phyloP scores from a whole-genome alignment of 768 basidiomycete genomes.

The Cubamyces lactineus region DNA sequence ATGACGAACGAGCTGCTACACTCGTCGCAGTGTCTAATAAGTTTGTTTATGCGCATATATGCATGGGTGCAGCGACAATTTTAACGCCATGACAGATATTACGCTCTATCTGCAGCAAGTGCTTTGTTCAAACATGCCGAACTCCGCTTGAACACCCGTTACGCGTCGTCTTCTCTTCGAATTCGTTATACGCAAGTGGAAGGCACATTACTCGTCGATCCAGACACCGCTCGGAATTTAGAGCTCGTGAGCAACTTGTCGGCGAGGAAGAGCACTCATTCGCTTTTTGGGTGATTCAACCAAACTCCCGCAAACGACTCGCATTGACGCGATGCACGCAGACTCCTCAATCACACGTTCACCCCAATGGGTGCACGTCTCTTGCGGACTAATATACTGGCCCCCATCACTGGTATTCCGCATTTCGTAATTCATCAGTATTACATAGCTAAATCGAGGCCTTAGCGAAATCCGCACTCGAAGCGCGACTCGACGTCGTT shows the following conservation, averaged over 20 bases:
- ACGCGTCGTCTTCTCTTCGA: slow-evolving; percentile 67
- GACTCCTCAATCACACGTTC: slow-evolving; percentile 77
- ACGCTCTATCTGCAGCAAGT: slow-evolving; percentile 81
- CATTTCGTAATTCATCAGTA: not conserved
- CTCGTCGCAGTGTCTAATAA: slow-evolving; percentile 81
- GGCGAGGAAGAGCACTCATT: slow-evolving; percentile 67
- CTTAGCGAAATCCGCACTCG: slow-evolving; percentile 63
- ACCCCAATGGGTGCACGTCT: slow-evolving; percentile 91
- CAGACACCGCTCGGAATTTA: slow-evolving; percentile 84
- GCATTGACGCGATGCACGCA: slow-evolving; percentile 32
- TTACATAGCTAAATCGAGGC: not conserved
- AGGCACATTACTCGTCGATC: slow-evolving; percentile 94
- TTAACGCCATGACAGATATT: slow-evolving; percentile 60
- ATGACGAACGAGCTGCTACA: slow-evolving; percentile 80
- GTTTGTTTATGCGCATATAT: slow-evolving; percentile 47
- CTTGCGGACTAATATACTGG: slow-evolving; percentile 77
- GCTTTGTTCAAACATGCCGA: slow-evolving; percentile 90
- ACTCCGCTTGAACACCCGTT: slow-evolving; percentile 66
- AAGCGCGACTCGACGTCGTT: slow-evolving; percentile 85
- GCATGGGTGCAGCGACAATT: not conserved
- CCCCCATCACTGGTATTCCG: slow-evolving; percentile 70
- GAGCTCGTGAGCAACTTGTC: slow-evolving; percentile 84
- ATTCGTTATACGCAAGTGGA: slow-evolving; percentile 81
- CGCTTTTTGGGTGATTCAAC: slow-evolving; percentile 72
- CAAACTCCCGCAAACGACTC: not conserved